Evolutionary conservation across 2,329 filamentous ascomycete genomes (phyloP).

Genomic region (Aspergillus ochraceus): DNA sequence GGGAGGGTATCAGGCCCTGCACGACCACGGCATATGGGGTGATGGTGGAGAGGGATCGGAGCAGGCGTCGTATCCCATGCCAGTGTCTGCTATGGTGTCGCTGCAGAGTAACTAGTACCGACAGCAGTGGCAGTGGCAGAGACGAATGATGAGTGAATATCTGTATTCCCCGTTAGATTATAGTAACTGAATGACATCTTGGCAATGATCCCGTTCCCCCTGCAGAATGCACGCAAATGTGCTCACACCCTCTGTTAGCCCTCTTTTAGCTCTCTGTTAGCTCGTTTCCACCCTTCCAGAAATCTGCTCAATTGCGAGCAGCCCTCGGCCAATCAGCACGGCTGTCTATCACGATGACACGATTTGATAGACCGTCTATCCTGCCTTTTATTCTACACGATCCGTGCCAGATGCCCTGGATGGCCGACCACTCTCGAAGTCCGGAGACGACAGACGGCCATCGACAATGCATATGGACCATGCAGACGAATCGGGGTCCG

Average conservation of each 20-base stretch:
- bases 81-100: not conserved
- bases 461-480: conserved; percentile 18
- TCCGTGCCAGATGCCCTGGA: not conserved
- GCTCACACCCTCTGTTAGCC: conserved; percentile 15
- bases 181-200: not conserved
- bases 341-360: not conserved
- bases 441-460: not conserved
- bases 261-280: not conserved
- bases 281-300: not conserved
- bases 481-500: not conserved
- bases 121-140: not conserved
- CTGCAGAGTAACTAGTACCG: conserved; percentile 9
- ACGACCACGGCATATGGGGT: conserved; percentile 27
- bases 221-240: conserved; percentile 18
- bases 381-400: not conserved
- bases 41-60: conserved; percentile 7
- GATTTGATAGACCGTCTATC: not conserved
- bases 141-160: not conserved
- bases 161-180: not conserved
- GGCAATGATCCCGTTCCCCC: not conserved
- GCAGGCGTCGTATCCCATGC: not conserved
- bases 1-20: conserved; percentile 41
- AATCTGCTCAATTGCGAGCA: conserved; percentile 33
- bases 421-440: not conserved
- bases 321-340: not conserved